Evolutionary conservation across 2,329 filamentous ascomycete genomes (phyloP), one percentile per base, ranked within the genome.

Genomic region (Emericellopsis cladophorae): DNA sequence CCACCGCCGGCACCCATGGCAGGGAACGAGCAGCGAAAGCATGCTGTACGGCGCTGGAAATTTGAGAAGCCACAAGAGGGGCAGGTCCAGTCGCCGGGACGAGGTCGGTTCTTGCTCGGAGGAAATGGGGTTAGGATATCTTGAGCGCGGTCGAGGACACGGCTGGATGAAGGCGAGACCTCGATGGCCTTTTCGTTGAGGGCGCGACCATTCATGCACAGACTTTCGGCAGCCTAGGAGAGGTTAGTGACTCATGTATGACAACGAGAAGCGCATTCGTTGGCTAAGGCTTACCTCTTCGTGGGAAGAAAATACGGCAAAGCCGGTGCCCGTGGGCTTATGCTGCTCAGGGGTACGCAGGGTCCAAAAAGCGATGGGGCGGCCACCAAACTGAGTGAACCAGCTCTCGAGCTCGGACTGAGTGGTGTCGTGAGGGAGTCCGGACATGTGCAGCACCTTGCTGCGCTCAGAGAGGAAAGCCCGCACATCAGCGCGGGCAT

Each of bases 11-110:
- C 79, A 46, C 82, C 82, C 61, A 93, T 87, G 22, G 92, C 90
- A n/a, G 92, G 90, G 78, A 93, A 98, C 1, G 89, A 95, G 71
- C 92, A 98, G 53, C 92, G 84, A 83, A 98, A 98, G 65, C 92
- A 98, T 40, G 90, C 92, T 15, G 92, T 96, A 52, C 92, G 86
- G 54, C 92, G 86, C 66, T 98, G 92, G 71, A 98, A 98, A 73
- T 98, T 98, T 54, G 88, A 95, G 68, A 98, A 98, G 45, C 92
- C 92, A 57, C 92, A 98, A 40, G 89, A 95, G 36, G 92, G 92
- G 70, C 92, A 98, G 45, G 90, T 96, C 92, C 92, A 98, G 64
- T 98, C 92, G 60, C 92, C 92, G 32, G 92, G 92, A 43, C 92
- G 84, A 46, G 92, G 92, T 35, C 92, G 81, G 65, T 98, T 98